These are phyloP conservation scores for Ophiostoma sp. DNA, from an alignment of 2,329 filamentous ascomycete species.

Conservation along the genomic window DNA sequence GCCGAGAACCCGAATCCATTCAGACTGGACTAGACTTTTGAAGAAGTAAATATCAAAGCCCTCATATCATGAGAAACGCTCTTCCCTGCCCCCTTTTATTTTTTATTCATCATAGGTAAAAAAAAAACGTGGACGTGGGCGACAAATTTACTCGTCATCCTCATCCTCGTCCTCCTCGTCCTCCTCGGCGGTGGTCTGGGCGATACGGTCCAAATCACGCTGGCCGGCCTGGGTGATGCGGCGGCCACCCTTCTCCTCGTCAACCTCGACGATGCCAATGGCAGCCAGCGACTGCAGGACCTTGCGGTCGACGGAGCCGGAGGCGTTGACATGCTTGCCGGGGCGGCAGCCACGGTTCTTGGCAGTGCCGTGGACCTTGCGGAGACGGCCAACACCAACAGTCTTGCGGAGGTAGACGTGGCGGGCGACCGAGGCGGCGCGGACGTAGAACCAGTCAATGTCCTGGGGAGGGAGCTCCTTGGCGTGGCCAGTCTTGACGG, in stretches of 20 bases:
- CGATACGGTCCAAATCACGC: constrained; percentile 97
- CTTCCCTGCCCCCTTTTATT: constrained; percentile 16
- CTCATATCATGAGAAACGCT: constrained; percentile 1
- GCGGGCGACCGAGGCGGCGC: constrained; percentile 91
- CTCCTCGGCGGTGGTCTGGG: constrained; percentile 74
- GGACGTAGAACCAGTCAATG: constrained; percentile 93
- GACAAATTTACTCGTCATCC: constrained; percentile 57
- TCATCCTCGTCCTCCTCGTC: constrained; percentile 64
- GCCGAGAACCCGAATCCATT: constrained; percentile 23
- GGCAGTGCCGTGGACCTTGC: constrained; percentile 86
- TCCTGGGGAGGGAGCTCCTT: constrained; percentile 98
- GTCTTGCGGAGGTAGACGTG: constrained; percentile 99
- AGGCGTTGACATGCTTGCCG: constrained; percentile 93
- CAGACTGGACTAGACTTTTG: constrained; percentile 4
- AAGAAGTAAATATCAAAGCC: not conserved
- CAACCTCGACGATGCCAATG: constrained; percentile 96
- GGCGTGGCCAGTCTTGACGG: constrained; percentile 94
- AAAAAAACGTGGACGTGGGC: not conserved
- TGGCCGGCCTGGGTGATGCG: constrained; percentile 97
- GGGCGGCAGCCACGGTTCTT: constrained; percentile 96
- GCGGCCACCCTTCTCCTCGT: constrained; percentile 98
- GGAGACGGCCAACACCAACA: constrained; percentile 92
- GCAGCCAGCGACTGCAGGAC: constrained; percentile 97
- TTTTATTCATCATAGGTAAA: constrained; percentile 11
- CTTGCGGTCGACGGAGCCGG: constrained; percentile 95